Base-by-base conservation (phyloP, 2,329 filamentous ascomycete species). In the Alternaria ventricosa region DNA sequence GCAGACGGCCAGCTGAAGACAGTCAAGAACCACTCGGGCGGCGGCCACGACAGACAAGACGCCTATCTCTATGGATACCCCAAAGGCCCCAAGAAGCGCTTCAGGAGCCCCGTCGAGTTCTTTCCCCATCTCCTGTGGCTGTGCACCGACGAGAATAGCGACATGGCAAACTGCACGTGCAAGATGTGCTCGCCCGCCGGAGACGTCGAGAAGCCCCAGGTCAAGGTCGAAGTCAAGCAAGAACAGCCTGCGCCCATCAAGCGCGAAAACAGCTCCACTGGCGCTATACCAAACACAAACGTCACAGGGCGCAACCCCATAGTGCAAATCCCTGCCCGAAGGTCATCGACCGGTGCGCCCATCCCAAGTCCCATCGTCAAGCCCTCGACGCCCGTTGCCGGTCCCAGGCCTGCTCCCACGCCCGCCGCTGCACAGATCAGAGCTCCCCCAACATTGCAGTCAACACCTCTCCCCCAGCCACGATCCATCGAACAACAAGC, bases 1-100 rank as follows among this genome's bases (percentile, higher is more conserved):
- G 80, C 78, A 30, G 78, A 84, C 50, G 81, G 81, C 45, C 81
- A 83, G 54, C 79, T 82, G 28, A 84, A 85, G 65, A 81, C 82
- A 67, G 78, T 81, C 73, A 82, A 84, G 75, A 84, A 82, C 55
- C 81, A 84, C 72, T 83, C 82, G 7, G 82, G 80, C 36, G 85
- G 83, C 33, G 83, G 81, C 11, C 85, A 84, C 64, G 85, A 87
- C 71, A 79, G 87, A 58, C 85, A 87, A 68, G 87, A 89, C 71
- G 86, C 86, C 30, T 89, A 88, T 67, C 80, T 89, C 6, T 89
- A 88, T 72, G 87, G 87, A 20, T 86, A 89, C 71, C 87, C 87
- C 3, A 78, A 82, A 49, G 87, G 87, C 15, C 81, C 84, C 18
- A 85, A 83, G 74, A 88, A 88, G 76, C 82, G 86, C 53, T 89